A percentile compares a stretch with the other conserved stretches of the same genome.
phyloP scores from a whole-genome alignment of 768 basidiomycete species.

The Pleurotus sapidus region DNA sequence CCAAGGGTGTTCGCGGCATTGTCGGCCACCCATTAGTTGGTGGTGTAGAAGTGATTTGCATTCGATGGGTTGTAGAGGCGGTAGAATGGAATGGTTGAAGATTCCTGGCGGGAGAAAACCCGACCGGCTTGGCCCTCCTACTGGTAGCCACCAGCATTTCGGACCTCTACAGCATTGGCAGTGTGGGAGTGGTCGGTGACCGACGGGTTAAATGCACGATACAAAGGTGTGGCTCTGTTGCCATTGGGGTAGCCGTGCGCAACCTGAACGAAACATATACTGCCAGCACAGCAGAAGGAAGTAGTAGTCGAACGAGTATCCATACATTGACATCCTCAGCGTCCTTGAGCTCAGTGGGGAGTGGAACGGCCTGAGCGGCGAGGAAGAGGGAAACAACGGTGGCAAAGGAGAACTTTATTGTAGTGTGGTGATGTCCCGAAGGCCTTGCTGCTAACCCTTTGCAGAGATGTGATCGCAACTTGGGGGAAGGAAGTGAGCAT shows the following conservation, averaged over 20 bases:
- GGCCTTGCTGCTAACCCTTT: not conserved
- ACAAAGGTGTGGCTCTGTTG: too few relatives aligned
- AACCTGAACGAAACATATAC: not conserved
- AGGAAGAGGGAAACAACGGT: constrained; percentile 4
- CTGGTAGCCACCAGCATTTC: not conserved
- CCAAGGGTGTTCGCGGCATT: not conserved
- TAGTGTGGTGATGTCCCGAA: not conserved
- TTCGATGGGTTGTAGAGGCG: not conserved
- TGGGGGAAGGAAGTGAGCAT: not conserved
- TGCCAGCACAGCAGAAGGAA: not conserved
- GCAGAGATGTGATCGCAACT: constrained; percentile 4
- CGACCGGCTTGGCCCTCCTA: not conserved
- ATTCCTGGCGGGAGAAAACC: not conserved
- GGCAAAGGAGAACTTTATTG: constrained; percentile 6
- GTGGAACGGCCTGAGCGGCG: not conserved
- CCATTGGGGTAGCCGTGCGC: too few relatives aligned
- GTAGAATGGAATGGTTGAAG: not conserved
- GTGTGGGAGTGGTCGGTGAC: too few relatives aligned
- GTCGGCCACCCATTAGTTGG: not conserved
- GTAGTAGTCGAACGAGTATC: not conserved
- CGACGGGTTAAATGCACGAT: too few relatives aligned
- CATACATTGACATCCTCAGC: constrained; percentile 1
- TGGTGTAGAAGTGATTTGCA: not conserved
- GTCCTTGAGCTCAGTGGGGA: not conserved
- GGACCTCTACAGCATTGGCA: too few relatives aligned